A percentile compares a stretch with the other conserved stretches of the same genome.
Conservation (phyloP, 495 filamentous ascomycete genomes). For the Podospora pseudocomata region DNA sequence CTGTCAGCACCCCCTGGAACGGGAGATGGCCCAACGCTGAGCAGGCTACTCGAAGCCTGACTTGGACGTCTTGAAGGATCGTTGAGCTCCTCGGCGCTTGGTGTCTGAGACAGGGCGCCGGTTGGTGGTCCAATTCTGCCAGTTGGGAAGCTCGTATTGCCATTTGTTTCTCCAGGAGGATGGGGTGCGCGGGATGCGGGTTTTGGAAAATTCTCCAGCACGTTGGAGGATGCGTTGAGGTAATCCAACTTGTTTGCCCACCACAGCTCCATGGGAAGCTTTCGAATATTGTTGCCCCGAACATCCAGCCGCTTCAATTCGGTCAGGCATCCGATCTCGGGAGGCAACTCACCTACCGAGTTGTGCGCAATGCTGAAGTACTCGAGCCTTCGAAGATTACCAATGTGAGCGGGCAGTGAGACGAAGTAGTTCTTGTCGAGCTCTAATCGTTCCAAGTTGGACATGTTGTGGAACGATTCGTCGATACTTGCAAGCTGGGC, state of each 20-base stretch:
- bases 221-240: slow-evolving; percentile 92
- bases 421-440: slow-evolving; percentile 96
- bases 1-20: slow-evolving; percentile 54
- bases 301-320: slow-evolving; percentile 84
- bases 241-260: slow-evolving; percentile 82
- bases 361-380: slow-evolving; percentile 94
- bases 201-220: slow-evolving; percentile 85
- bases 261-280: slow-evolving; percentile 89
- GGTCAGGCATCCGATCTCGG: slow-evolving; percentile 77
- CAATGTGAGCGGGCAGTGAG: slow-evolving; percentile 77
- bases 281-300: slow-evolving; percentile 85
- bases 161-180: slow-evolving; percentile 46
- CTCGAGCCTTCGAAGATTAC: slow-evolving; percentile 77
- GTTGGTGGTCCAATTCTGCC: slow-evolving; percentile 49
- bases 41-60: slow-evolving; percentile 70
- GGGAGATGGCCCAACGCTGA: slow-evolving; percentile 73
- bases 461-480: slow-evolving; percentile 79
- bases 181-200: slow-evolving; percentile 61
- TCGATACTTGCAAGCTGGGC: slow-evolving; percentile 86
- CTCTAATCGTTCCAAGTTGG: slow-evolving; percentile 78
- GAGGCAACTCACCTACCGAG: slow-evolving; percentile 72
- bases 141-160: slow-evolving; percentile 26
- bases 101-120: slow-evolving; percentile 52
- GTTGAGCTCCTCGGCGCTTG: slow-evolving; percentile 73
- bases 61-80: slow-evolving; percentile 79